Evolutionary conservation across 139 green algal species (phyloP), one percentile per base, ranked within the genome.

Genomic region (Pedinophyceae sp.): DNA sequence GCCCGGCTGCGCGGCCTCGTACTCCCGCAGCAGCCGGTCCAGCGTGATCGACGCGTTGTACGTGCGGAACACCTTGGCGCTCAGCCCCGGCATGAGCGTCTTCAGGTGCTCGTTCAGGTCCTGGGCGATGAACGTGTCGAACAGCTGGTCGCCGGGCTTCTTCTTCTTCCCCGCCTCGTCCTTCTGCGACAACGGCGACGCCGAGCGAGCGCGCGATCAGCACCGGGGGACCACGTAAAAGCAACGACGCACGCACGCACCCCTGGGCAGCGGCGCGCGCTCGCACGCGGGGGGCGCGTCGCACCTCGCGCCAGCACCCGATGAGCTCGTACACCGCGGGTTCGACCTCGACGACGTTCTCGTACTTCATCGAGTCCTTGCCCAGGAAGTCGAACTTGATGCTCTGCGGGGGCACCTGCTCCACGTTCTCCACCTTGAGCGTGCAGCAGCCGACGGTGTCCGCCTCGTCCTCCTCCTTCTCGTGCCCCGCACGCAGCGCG

Each of bases 321-420:
- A 43, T 43, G 28, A 96, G 58, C 50, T 79, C 48, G 61, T 79
- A 93, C 34, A 94, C 85, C 28, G 66, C 54, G 15, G 57, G 51
- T 39, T 94, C 65, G 27, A 97, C 86, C 46, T 86, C 77, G 40
- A 95, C 84, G 3, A 72, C 78, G 68, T 97, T 97, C 61, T 94
- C 82, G 62, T 95, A 95, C 18, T 30, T 24, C 54, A 98, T 97
- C 48, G 79, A 93, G 65, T 98, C 91, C 73, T 98, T 98, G 70
- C 91, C 91, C 66, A 98, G 70, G 74, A 98, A 98, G 72, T 98
- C 91, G 58, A 98, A 95, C 61, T 86, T 83, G 71, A 95, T 84
- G 24, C 24, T 34, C 10, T 29, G 10, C 13, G 65, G 67, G 2
- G 60, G 52, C 16, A 89, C 24, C 30, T 69, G 64, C 50, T 88